These are phyloP conservation scores for Pythium brachiatum DNA, from an alignment of 352 stramenopile species.

Conservation along the genomic window DNA sequence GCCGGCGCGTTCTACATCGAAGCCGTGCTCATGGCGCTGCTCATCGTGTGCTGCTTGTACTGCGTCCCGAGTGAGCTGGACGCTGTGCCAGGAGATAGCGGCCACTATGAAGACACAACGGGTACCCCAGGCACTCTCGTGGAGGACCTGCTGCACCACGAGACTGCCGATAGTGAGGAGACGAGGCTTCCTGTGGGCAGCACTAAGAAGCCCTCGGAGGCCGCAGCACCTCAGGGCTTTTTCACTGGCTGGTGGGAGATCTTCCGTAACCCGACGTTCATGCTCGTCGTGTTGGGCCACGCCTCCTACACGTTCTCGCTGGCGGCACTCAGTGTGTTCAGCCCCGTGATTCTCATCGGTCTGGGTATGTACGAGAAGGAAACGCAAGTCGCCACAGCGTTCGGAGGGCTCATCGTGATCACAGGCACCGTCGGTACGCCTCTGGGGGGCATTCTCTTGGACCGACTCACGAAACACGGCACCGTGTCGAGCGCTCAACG, in stretches of 20 bases:
- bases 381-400: conserved; percentile 81
- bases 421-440: conserved; percentile 88
- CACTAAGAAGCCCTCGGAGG: conserved; percentile 24
- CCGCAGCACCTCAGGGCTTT: conserved; percentile 35
- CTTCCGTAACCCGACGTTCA: conserved; percentile 68
- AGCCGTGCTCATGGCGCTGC: conserved; percentile 73
- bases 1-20: conserved; percentile 86
- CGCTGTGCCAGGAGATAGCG: conserved; percentile 36
- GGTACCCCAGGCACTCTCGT: neutral
- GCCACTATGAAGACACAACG: conserved; percentile 1
- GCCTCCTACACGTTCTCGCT: conserved; percentile 87
- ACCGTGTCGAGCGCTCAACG: conserved; percentile 34
- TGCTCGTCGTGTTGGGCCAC: conserved; percentile 80
- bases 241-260: conserved; percentile 61
- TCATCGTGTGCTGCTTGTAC: conserved; percentile 66
- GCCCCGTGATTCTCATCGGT: conserved; percentile 85
- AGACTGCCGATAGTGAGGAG: conserved; percentile 15
- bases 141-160: conserved; percentile 20
- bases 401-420: conserved; percentile 79
- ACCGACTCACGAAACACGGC: conserved; percentile 42
- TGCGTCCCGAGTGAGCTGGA: conserved; percentile 61
- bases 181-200: conserved; percentile 6
- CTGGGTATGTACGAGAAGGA: conserved; percentile 87
- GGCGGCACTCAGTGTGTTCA: conserved; percentile 85
- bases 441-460: conserved; percentile 79